These are phyloP conservation scores for Panus rudis DNA, from an alignment of 768 basidiomycete species.

Conservation along the genomic window DNA sequence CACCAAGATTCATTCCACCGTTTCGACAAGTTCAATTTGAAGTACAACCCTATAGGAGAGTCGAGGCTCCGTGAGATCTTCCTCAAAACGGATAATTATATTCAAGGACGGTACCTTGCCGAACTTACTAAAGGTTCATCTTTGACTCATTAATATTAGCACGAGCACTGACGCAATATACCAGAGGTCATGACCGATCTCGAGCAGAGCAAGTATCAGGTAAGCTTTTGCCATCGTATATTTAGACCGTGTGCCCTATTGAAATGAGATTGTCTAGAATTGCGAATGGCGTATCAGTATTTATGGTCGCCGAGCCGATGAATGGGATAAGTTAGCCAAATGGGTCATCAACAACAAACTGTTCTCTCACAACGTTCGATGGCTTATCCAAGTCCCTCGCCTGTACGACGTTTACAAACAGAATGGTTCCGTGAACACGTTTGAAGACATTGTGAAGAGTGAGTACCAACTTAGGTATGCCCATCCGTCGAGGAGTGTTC, in stretches of 20 bases:
- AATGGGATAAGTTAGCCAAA: conserved; percentile 98
- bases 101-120: conserved; percentile 88
- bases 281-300: conserved; percentile 97
- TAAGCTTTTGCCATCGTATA: conserved; percentile 22
- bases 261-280: conserved; percentile 42
- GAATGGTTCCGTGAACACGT: conserved; percentile 74
- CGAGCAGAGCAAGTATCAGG: conserved; percentile 98
- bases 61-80: conserved; percentile 94
- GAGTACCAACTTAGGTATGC: conserved; percentile 24
- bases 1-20: conserved; percentile 98
- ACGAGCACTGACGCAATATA: too few species aligned
- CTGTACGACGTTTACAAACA: conserved; percentile 94
- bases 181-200: conserved; percentile 96
- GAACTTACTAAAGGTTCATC: conserved; percentile 75
- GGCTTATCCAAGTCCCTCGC: conserved; percentile 94
- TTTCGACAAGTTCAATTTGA: conserved; percentile 96
- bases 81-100: conserved; percentile 94
- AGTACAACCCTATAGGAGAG: conserved; percentile 97
- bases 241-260: too few species aligned
- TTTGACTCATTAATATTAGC: neutral
- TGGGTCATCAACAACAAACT: conserved; percentile 95
- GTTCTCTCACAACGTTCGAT: conserved; percentile 93
- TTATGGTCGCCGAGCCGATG: conserved; percentile 73
- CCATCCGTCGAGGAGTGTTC: neutral
- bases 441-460: conserved; percentile 90